Conservation (phyloP, 306 rosid species). For the Cyclanthera cordifolia region DNA sequence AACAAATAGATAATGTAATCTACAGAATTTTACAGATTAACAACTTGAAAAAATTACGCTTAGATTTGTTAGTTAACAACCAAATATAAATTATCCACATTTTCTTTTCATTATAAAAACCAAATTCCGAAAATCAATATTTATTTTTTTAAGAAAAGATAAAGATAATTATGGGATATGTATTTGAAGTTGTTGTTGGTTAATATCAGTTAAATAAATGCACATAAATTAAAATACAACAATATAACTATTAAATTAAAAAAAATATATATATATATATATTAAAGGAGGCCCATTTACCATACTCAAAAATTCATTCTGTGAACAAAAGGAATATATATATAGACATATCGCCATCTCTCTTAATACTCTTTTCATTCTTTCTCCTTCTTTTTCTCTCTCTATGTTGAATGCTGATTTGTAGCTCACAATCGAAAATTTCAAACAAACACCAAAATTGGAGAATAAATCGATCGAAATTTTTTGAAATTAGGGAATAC, state of each 20-base stretch:
- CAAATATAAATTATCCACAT: neutral
- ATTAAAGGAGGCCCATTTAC: neutral
- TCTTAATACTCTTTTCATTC: constrained; percentile 25
- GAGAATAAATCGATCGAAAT: neutral
- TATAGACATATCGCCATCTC: constrained; percentile 31
- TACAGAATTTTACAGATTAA: too few relatives aligned
- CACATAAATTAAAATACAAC: neutral
- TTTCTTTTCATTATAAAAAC: neutral
- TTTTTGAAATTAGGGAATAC: neutral
- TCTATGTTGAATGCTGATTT: constrained; percentile 49
- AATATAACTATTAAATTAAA: neutral
- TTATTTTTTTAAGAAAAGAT: neutral
- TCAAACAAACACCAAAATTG: neutral
- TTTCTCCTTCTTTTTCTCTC: constrained; percentile 11
- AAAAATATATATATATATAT: neutral
- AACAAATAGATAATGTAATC: too few relatives aligned
- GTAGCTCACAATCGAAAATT: constrained; percentile 19
- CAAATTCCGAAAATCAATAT: neutral
- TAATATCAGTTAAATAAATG: constrained; percentile 15
- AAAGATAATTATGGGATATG: constrained; percentile 2
- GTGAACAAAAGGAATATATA: constrained; percentile 31
- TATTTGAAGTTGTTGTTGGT: constrained; percentile 7
- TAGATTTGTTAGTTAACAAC: neutral
- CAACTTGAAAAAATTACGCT: neutral
- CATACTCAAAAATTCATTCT: constrained; percentile 5